Base-by-base conservation (phyloP, 2,329 filamentous ascomycete species). In the Fusarium ramigenum region DNA sequence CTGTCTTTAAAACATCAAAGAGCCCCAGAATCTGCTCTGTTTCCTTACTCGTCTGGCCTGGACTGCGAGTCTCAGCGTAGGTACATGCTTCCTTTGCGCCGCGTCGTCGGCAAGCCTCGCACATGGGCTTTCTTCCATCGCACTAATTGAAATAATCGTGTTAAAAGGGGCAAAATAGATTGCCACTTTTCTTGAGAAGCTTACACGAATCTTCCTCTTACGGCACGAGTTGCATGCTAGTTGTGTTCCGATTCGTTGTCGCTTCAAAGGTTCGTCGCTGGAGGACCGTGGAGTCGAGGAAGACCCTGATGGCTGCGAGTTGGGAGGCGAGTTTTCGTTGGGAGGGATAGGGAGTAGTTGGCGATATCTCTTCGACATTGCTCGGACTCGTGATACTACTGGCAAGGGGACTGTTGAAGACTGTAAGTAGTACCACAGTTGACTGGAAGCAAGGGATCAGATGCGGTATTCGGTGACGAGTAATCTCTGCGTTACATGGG, bases 301-400 rank as follows among this genome's bases (percentile, higher is more conserved):
- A 18, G 60, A 61, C 21, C 23, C 59, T 34, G 62, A 61, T 7
- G 59, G 56, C 19, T 57, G 52, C 19, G 66, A 58, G 43, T 28
- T 61, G 28, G 66, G 56, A 14, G 47, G 16, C 32, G 40, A 39
- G 43, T 50, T 60, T 30, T 67, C 49, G 9, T 34, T 23, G 14
- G 23, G 42, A 23, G 59, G 66, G 15, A 69, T 23, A 40, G 56
- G 66, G 11, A 73, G 60, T 36, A 67, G 49, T 21, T 73, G 60
- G 16, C 65, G 65, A 47, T 73, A 70, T 50, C 69, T 66, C 37
- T 73, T 70, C 21, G 69, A 73, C 69, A 73, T 73, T 47, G 32
- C 53, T 44, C 23, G 25, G 60, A 36, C 25, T 47, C 30, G 28
- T 46, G 43, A 23, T 36, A 44, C 30, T 32, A 39, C 30, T 21